Evolutionary conservation across 768 basidiomycete species (phyloP), one percentile per base, ranked within the genome.

Genomic region (Calocera viscosa): DNA sequence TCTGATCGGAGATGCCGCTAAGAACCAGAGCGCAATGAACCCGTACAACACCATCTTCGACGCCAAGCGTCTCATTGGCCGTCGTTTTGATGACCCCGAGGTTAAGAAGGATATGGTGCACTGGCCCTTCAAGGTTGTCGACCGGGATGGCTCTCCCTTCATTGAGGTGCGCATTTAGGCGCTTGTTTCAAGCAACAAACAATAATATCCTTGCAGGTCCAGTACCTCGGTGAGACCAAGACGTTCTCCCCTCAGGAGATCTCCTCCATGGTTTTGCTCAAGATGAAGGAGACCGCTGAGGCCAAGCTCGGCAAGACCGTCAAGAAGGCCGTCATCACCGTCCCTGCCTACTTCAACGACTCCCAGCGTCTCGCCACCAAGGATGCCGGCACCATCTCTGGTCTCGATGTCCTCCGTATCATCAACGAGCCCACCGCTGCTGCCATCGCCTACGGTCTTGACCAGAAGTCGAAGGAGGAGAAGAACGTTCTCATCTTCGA

Each of bases 361-460:
- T 99, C 96, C 30, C 96, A 99, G 77, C 94, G 96, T 82, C 83
- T 96, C 70, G 95, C 96, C 64, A 98, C 96, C 77, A 98, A 98
- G 81, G 96, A 99, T 79, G 96, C 96, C 70, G 96, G 96, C 78
- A 84, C 90, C 72, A 99, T 99, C 72, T 85, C 96, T 74, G 96
- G 96, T 70, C 91, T 99, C 70, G 94, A 99, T 76, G 94, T 99
- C 73, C 91, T 99, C 79, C 95, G 96, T 81, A 99, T 99, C 83
- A 99, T 99, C 83, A 99, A 99, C 81, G 96, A 99, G 82, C 96
- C 96, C 70, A 99, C 96, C 66, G 96, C 96, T 64, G 96, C 96
- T 67, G 96, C 96, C 75, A 97, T 99, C 72, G 96, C 96, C 64
- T 97, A 97, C 77, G 96, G 96, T 75, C 79, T 81, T 69, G 96